Evolutionary conservation across 148 eudicot genomes (phyloP).

Genomic region (Rhododendron vialii): DNA sequence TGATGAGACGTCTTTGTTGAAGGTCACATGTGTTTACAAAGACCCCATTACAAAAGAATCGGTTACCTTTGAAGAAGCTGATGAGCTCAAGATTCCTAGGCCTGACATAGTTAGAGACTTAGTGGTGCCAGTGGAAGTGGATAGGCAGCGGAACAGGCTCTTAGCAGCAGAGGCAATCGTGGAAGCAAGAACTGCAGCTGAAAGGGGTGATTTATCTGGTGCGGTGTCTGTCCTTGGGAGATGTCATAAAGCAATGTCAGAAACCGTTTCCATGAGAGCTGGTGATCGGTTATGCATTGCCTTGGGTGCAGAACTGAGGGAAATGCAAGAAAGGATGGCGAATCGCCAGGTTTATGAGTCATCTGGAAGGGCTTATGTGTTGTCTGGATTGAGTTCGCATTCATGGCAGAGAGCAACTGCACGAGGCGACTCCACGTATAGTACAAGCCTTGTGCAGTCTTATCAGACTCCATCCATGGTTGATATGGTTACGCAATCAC

Average conservation of each 20-base stretch:
- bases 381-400: constrained; percentile 21
- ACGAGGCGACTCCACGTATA: constrained; percentile 15
- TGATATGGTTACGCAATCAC: constrained; percentile 16
- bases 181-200: constrained; percentile 20
- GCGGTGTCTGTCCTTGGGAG: constrained; percentile 14
- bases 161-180: constrained; percentile 20
- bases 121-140: constrained; percentile 16
- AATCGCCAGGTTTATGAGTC: constrained; percentile 11
- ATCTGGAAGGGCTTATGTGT: constrained; percentile 21
- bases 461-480: constrained; percentile 22
- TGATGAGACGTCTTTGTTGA: constrained; percentile 9
- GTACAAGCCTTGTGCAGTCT: constrained; percentile 15
- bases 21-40: constrained; percentile 14
- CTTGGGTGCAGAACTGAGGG: constrained; percentile 15
- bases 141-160: constrained; percentile 24
- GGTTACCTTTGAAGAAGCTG: constrained; percentile 6
- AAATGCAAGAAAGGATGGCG: constrained; percentile 23
- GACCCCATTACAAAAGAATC: constrained; percentile 18
- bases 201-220: constrained; percentile 8
- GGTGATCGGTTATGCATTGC: constrained; percentile 13
- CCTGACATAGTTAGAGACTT: constrained; percentile 12
- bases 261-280: constrained; percentile 12
- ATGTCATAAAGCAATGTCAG: constrained; percentile 6
- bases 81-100: constrained; percentile 12
- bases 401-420: constrained; percentile 22